Base-by-base conservation (phyloP, 2,329 filamentous ascomycete species). In the Teratosphaeria gauchensis region DNA sequence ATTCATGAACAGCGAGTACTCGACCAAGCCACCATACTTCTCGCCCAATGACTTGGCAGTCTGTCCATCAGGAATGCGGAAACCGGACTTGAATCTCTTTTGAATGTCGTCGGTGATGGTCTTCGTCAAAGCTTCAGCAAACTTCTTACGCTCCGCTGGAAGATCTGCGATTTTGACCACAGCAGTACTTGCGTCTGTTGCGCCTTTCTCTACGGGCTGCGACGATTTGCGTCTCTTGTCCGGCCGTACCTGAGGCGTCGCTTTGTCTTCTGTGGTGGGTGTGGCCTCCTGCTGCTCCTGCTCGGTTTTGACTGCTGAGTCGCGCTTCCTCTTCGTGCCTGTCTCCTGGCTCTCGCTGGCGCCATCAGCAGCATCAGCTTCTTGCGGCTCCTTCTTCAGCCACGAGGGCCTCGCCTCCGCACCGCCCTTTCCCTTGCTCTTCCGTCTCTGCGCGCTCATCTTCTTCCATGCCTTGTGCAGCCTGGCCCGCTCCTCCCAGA, bases 21-120 rank as follows among this genome's bases (percentile, higher is more conserved):
- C 92, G 61, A 97, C 87, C 63, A 90, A 83, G 30, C 96, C 76
- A 14, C 88, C 89, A 53, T 92, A 81, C 24, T 81, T 81, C 68
- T 88, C 85, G 11, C 87, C 85, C 59, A 89, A 77, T 9, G 80
- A 80, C 54, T 87, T 84, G 14, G 82, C 78, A 0, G 83, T 84
- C 58, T 84, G 80, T 53, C 83, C 86, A 55, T 85, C 80, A 1
- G 85, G 81, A 19, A 91, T 75, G 30, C 77, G 76, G 65, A 86
- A 86, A 9, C 83, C 82, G 58, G 82, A 79, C 72, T 90, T 89
- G 63, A 86, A 81, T 35, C 88, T 84, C 38, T 78, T 73, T n/a
- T 80, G 78, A 59, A 95, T 80, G 59, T 87, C 80, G 57, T 84
- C 80, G 51, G 78, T 74, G 51, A 96, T 83, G 16, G 85, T 82